Conservation (phyloP, 306 rosid genomes). For the Citrullus colocynthis region DNA sequence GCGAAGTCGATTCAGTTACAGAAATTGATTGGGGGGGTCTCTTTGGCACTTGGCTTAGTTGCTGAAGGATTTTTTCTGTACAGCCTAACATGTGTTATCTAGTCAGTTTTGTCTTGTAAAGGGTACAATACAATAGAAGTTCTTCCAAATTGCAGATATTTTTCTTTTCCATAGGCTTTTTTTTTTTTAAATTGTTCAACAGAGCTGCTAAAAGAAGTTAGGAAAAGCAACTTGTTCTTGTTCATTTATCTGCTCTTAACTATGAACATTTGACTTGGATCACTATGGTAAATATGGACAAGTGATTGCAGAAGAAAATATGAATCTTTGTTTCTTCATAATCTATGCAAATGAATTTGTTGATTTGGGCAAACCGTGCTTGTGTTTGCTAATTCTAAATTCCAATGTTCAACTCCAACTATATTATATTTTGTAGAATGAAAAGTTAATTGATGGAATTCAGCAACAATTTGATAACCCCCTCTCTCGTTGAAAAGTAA, state of each 20-base stretch:
- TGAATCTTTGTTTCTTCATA: neutral
- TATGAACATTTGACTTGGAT: neutral
- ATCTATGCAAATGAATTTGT: neutral
- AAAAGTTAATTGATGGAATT: too few species aligned
- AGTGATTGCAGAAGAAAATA: neutral
- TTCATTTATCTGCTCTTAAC: neutral
- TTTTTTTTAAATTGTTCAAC: neutral
- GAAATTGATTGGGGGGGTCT: neutral
- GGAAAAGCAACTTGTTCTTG: neutral
- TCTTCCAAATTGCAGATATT: constrained; percentile 5
- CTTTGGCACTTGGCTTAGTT: neutral
- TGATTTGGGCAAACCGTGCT: neutral
- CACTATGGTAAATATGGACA: neutral
- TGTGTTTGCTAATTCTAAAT: too few species aligned
- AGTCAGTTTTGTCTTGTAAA: neutral
- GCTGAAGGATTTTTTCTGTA: constrained; percentile 3
- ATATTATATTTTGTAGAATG: too few species aligned
- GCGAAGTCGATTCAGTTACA: neutral
- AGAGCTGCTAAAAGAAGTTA: neutral
- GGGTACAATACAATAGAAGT: neutral
- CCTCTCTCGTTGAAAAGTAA: too few species aligned
- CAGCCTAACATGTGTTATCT: constrained; percentile 2
- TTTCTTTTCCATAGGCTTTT: neutral
- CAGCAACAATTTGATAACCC: too few species aligned
- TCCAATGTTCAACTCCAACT: too few species aligned